Conservation (phyloP, 805 yeast genomes). For the Saturnispora besseyi region DNA sequence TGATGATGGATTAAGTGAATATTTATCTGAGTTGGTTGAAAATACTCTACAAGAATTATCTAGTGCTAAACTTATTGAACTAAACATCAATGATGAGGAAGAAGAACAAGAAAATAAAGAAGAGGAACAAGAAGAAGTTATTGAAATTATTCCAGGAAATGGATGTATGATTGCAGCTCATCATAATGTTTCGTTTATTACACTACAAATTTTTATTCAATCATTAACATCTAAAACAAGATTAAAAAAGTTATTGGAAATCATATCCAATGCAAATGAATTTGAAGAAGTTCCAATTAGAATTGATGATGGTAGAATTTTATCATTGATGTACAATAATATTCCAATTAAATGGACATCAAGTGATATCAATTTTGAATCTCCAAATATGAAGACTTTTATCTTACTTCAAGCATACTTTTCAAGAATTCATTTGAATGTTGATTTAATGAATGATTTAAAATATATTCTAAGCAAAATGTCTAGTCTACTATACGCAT, state of each 20-base stretch:
- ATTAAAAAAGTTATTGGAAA: conserved; percentile 53
- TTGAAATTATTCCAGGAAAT: conserved; percentile 49
- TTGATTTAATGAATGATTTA: conserved; percentile 54
- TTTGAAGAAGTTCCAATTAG: conserved; percentile 60
- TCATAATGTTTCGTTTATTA: conserved; percentile 52
- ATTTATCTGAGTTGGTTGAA: conserved; percentile 78
- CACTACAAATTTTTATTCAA: conserved; percentile 52
- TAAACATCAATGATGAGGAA: conserved; percentile 34
- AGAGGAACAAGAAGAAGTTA: conserved; percentile 31
- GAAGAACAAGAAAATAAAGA: conserved; percentile 17
- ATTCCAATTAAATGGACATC: conserved; percentile 51
- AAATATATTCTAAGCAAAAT: conserved; percentile 40
- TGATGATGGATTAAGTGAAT: conserved; percentile 67
- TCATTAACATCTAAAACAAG: conserved; percentile 48
- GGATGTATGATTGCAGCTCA: conserved; percentile 71
- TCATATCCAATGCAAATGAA: conserved; percentile 60
- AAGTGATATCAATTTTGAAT: conserved; percentile 26
- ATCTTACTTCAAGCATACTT: conserved; percentile 75
- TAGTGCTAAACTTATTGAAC: conserved; percentile 53
- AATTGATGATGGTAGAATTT: conserved; percentile 42
- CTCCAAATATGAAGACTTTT: conserved; percentile 63
- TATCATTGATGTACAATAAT: conserved; percentile 44
- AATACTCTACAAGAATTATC: conserved; percentile 51
- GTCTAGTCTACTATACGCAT: conserved; percentile 49
- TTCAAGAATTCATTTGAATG: conserved; percentile 52